A percentile compares a stretch with the other conserved stretches of the same genome.
Evolutionary conservation across 768 basidiomycete species (phyloP).

Genomic region (Lactifluus rugatus): DNA sequence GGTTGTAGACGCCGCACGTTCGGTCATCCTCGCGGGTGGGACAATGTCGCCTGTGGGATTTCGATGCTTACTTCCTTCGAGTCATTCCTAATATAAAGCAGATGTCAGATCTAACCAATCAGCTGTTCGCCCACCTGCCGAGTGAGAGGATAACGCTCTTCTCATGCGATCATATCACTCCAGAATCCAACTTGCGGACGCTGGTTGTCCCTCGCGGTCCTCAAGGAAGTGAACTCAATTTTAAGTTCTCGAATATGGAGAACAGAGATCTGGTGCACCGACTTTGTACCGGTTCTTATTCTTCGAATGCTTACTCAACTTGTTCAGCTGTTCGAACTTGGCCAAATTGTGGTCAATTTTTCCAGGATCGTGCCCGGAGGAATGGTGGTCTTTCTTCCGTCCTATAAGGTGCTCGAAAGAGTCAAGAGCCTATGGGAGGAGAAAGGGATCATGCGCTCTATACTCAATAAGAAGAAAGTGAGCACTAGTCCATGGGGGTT

Average conservation of each 20-base stretch:
- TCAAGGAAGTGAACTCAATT: conserved; percentile 61
- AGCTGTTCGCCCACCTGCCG: conserved; percentile 65
- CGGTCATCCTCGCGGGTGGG: conserved; percentile 89
- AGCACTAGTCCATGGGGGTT: conserved; percentile 4
- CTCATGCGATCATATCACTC: conserved; percentile 90
- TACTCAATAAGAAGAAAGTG: conserved; percentile 69
- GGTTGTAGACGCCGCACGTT: conserved; percentile 69
- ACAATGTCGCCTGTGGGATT: conserved; percentile 91
- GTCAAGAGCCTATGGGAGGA: conserved; percentile 59
- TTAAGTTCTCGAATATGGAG: conserved; percentile 68
- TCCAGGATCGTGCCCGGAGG: conserved; percentile 72
- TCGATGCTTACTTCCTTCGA: not conserved
- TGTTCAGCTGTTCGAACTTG: conserved; percentile 69
- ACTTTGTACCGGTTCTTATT: not conserved
- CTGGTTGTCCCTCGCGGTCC: conserved; percentile 71
- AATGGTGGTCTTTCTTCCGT: conserved; percentile 90
- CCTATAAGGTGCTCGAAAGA: conserved; percentile 69
- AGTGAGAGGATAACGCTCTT: conserved; percentile 61
- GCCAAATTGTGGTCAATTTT: conserved; percentile 75
- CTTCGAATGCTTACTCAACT: not conserved
- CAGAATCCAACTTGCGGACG: conserved; percentile 64
- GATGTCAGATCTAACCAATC: conserved; percentile 80
- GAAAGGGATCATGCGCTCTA: conserved; percentile 49
- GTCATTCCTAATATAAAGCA: conserved; percentile 26
- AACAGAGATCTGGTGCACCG: conserved; percentile 42